phyloP scores from a whole-genome alignment of 129 eudicot species.

The Chrysanthemum makinoi region DNA sequence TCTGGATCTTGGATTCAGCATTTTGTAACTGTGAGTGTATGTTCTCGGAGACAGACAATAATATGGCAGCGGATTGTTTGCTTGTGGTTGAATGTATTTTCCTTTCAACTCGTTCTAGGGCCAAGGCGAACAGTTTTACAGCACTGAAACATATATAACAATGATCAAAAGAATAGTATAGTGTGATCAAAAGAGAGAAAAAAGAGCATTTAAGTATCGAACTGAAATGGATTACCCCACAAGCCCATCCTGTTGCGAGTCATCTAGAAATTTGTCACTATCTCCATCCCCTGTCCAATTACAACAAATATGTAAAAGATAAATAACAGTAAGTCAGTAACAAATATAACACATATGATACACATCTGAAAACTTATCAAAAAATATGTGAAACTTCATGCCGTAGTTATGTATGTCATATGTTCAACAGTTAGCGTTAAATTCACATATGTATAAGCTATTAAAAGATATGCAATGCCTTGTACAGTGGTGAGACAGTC shows the following conservation, averaged over 20 bases:
- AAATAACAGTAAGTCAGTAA: conserved; percentile 8
- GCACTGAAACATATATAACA: conserved; percentile 46
- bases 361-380: conserved; percentile 6
- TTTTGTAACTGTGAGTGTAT: conserved; percentile 56
- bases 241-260: conserved; percentile 57
- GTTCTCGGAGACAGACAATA: conserved; percentile 62
- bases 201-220: not conserved
- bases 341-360: conserved; percentile 2
- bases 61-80: conserved; percentile 68
- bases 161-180: conserved; percentile 17
- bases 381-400: not conserved
- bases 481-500: not conserved
- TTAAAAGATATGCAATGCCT: not conserved
- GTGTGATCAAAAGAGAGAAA: not conserved
- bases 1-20: conserved; percentile 78
- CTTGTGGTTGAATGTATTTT: conserved; percentile 57
- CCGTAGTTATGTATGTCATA: conserved; percentile 1
- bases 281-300: conserved; percentile 51
- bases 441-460: not conserved
- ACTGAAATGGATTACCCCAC: conserved; percentile 47
- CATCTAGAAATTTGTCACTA: conserved; percentile 23
- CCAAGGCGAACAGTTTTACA: conserved; percentile 61
- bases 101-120: conserved; percentile 65
- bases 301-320: conserved; percentile 11
- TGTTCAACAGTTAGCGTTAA: not conserved